Percentiles rank a stretch among this genome's conserved stretches.
phyloP scores from a whole-genome alignment of 768 basidiomycete species.

The Symmetrospora coprosmae region DNA sequence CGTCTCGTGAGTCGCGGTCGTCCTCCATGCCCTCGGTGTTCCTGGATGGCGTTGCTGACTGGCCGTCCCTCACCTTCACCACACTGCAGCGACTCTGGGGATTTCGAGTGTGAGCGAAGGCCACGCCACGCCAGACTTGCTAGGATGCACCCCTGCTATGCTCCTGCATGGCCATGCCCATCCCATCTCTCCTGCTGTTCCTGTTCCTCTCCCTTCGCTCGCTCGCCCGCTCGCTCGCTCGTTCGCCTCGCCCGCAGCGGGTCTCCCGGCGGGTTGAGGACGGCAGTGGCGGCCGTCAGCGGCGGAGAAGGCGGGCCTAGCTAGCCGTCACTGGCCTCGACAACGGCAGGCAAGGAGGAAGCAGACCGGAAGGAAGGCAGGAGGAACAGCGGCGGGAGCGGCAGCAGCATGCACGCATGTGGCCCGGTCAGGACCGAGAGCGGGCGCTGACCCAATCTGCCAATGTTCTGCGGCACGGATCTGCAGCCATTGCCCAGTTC shows the following conservation, averaged over 20 bases:
- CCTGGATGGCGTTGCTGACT: neutral
- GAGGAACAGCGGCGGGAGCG: no score
- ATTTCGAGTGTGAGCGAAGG: constrained; percentile 57
- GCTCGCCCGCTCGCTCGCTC: no score
- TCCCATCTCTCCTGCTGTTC: no score
- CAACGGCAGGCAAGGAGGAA: no score
- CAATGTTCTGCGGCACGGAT: neutral
- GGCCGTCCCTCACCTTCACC: neutral
- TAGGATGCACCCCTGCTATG: constrained; percentile 1
- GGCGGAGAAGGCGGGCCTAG: no score
- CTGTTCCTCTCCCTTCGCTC: no score
- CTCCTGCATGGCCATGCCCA: no score
- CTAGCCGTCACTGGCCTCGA: no score
- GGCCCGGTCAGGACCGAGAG: neutral
- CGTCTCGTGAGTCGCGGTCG: constrained; percentile 41
- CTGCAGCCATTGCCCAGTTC: constrained; percentile 78
- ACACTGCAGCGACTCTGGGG: constrained; percentile 60
- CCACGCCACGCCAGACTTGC: constrained; percentile 21
- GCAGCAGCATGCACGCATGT: neutral
- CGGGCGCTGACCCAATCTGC: neutral
- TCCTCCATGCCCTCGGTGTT: neutral
- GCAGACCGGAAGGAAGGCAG: no score
- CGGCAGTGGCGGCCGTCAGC: no score
- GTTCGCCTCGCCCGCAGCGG: no score
- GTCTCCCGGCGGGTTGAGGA: no score